These are phyloP conservation scores for Musa beccarii DNA, from an alignment of 176 grass and related monocot species.

Conservation along the genomic window DNA sequence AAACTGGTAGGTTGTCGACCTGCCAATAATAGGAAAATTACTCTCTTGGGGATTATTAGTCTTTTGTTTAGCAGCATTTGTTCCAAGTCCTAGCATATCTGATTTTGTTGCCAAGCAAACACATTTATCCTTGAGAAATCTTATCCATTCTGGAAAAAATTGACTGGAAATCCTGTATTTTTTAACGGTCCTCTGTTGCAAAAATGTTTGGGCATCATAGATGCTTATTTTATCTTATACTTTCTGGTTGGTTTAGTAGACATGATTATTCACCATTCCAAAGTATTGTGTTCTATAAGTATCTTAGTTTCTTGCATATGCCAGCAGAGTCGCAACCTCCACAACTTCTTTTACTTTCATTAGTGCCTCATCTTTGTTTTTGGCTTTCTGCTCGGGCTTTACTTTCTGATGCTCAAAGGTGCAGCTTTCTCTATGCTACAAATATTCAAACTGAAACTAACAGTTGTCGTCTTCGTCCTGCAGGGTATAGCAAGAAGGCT, in stretches of 20 bases:
- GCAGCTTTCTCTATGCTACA: neutral
- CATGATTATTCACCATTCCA: neutral
- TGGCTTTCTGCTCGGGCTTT: neutral
- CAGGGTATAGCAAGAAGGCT: constrained; percentile 14
- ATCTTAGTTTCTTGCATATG: neutral
- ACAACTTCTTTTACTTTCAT: neutral
- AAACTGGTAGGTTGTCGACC: too few species aligned
- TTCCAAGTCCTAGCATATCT: neutral
- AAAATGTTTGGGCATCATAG: too few species aligned
- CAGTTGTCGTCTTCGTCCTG: neutral
- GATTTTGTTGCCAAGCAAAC: neutral
- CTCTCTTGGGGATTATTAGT: neutral
- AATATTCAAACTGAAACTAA: neutral
- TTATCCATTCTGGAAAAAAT: too few species aligned
- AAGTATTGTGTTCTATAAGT: neutral
- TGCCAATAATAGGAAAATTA: too few species aligned
- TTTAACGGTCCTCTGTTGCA: neutral
- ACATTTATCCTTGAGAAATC: too few species aligned
- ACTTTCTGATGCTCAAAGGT: neutral
- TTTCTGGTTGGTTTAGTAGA: neutral
- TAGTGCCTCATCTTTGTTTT: too few species aligned
- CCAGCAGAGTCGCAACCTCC: neutral
- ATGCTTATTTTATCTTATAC: too few species aligned
- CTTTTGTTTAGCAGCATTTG: neutral
- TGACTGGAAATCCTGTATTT: too few species aligned